Conservation (phyloP, 306 rosid species). For the Argentina anserina region DNA sequence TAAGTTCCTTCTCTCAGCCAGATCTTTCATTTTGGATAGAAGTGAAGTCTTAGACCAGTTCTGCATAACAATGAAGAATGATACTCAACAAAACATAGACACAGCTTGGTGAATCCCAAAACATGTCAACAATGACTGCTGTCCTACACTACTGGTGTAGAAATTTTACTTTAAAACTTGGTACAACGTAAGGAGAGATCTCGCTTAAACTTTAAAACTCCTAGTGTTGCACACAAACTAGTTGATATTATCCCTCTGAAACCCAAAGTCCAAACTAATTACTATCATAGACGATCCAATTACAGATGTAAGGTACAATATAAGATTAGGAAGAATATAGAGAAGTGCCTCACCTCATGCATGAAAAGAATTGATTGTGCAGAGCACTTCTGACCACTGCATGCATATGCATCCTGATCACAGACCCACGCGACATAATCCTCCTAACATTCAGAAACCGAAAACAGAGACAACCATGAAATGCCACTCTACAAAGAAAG, state of each 20-base stretch:
- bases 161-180: background rate
- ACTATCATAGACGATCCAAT: background rate
- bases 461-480: constrained; percentile 15
- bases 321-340: constrained; percentile 2
- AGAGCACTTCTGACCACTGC: constrained; percentile 98
- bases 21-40: constrained; percentile 70
- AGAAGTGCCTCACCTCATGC: constrained; percentile 70
- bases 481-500: constrained; percentile 8
- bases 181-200: background rate
- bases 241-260: no score
- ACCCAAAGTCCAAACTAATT: background rate
- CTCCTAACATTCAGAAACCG: constrained; percentile 54
- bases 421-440: constrained; percentile 93
- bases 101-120: background rate
- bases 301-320: background rate
- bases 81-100: constrained; percentile 12
- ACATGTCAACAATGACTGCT: constrained; percentile 11
- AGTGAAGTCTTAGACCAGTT: constrained; percentile 74
- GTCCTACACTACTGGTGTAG: background rate
- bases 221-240: background rate
- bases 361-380: constrained; percentile 86
- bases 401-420: constrained; percentile 98
- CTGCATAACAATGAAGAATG: constrained; percentile 37
- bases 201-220: background rate
- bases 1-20: constrained; percentile 85